Evolutionary conservation across 352 stramenopile species (phyloP).

Genomic region (Pythium aquatile): DNA sequence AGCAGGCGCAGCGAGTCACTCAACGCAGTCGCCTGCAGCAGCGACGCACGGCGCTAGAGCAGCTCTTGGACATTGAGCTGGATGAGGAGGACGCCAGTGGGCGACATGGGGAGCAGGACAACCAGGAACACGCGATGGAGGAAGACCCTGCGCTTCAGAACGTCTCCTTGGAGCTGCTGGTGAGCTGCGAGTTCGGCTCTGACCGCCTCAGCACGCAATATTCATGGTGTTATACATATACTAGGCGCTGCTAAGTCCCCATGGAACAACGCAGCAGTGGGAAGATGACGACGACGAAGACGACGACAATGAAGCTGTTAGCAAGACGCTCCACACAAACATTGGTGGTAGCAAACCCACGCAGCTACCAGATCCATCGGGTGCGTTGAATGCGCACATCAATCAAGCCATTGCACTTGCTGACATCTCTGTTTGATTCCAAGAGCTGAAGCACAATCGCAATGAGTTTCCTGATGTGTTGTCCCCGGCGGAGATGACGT

Average conservation of each 20-base stretch:
- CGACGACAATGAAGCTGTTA: neutral
- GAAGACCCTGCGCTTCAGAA: constrained; percentile 16
- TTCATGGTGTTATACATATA: too few relatives aligned
- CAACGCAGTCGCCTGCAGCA: neutral
- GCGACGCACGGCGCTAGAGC: constrained; percentile 36
- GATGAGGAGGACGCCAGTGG: constrained; percentile 13
- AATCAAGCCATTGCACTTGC: neutral
- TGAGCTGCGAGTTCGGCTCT: constrained; percentile 16
- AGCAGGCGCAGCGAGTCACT: constrained; percentile 3
- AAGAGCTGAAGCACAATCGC: neutral
- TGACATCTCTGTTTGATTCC: neutral
- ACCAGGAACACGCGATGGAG: constrained; percentile 16
- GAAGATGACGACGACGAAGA: constrained; percentile 23
- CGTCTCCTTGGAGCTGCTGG: constrained; percentile 63
- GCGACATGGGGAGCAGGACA: constrained; percentile 6
- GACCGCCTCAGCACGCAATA: too few relatives aligned
- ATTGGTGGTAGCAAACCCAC: constrained; percentile 6
- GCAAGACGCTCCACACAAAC: constrained; percentile 7
- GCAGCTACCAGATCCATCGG: neutral
- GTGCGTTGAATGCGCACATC: neutral
- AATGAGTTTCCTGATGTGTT: constrained; percentile 27
- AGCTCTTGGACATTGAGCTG: constrained; percentile 50
- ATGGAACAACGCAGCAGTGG: constrained; percentile 58
- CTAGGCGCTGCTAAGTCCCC: constrained; percentile 71
- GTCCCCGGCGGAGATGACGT: constrained; percentile 41